Conservation (phyloP, 108 stramenopile species). For the Phaeodactylum tricornutum region DNA sequence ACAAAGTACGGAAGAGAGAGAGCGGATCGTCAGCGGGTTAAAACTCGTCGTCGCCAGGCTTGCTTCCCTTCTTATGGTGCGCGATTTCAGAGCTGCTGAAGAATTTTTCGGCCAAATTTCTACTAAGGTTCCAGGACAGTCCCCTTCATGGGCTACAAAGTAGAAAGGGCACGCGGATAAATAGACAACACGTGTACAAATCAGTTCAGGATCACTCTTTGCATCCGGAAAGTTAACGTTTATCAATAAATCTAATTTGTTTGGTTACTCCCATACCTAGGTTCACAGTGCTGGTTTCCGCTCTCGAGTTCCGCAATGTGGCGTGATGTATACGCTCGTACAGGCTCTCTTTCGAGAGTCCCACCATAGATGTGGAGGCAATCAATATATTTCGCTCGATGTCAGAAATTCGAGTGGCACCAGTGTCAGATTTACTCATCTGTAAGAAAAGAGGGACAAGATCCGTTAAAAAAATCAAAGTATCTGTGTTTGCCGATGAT, state of each 20-base stretch:
- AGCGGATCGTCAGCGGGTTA: conserved; percentile 38
- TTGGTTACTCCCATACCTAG: too few species aligned
- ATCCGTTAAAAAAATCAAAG: too few species aligned
- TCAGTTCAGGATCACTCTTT: too few species aligned
- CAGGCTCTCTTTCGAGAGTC: background rate
- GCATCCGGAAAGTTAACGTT: too few species aligned
- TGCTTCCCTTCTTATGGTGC: conserved; percentile 45
- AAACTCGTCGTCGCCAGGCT: conserved; percentile 47
- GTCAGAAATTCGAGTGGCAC: background rate
- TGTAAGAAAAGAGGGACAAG: too few species aligned
- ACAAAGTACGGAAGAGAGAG: conserved; percentile 24
- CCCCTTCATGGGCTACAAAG: conserved; percentile 28
- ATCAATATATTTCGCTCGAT: background rate
- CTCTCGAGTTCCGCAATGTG: too few species aligned
- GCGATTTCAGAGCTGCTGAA: conserved; percentile 31
- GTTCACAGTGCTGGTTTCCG: too few species aligned
- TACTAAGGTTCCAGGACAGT: conserved; percentile 32
- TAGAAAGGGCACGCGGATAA: too few species aligned
- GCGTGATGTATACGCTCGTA: too few species aligned
- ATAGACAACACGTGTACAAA: too few species aligned
- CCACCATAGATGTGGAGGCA: background rate
- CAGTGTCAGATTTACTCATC: background rate
- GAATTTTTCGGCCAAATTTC: conserved; percentile 39
- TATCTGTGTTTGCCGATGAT: background rate
- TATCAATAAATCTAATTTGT: too few species aligned